Conservation (phyloP, 306 rosid species). For the Vigna unguiculata region DNA sequence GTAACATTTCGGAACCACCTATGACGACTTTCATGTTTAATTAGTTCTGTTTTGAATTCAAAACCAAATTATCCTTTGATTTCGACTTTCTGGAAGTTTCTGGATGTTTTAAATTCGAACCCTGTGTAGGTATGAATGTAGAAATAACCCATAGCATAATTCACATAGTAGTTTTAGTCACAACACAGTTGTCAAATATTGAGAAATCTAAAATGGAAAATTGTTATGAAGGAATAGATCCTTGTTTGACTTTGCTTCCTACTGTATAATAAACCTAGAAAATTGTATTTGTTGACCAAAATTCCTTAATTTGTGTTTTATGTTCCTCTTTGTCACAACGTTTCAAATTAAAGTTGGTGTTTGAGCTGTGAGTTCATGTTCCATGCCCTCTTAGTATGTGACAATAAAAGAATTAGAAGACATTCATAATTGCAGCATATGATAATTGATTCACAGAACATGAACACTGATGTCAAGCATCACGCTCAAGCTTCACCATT, state of each 20-base stretch:
- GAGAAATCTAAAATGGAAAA: not conserved
- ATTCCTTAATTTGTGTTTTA: not conserved
- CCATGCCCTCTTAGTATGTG: not conserved
- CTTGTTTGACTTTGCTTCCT: conserved; percentile 14
- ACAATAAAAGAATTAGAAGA: not conserved
- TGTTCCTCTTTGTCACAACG: not conserved
- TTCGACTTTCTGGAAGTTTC: no score
- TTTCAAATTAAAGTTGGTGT: not conserved
- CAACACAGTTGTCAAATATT: not conserved
- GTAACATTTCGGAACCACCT: no score
- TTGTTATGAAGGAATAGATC: not conserved
- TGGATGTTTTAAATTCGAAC: not conserved
- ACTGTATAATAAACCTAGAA: not conserved
- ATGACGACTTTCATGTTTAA: no score
- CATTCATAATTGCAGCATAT: conserved; percentile 19
- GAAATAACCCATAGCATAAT: not conserved
- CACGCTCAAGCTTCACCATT: conserved; percentile 31
- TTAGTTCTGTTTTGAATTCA: no score
- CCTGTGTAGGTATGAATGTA: not conserved
- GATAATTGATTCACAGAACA: conserved; percentile 8
- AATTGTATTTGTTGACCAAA: conserved; percentile 3
- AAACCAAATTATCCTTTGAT: no score
- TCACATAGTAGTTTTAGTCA: not conserved
- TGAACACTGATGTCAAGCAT: conserved; percentile 45
- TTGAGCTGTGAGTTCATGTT: not conserved